Evolutionary conservation across 2,329 filamentous ascomycete genomes (phyloP).

Genomic region (Reticulascus tulasneorum): DNA sequence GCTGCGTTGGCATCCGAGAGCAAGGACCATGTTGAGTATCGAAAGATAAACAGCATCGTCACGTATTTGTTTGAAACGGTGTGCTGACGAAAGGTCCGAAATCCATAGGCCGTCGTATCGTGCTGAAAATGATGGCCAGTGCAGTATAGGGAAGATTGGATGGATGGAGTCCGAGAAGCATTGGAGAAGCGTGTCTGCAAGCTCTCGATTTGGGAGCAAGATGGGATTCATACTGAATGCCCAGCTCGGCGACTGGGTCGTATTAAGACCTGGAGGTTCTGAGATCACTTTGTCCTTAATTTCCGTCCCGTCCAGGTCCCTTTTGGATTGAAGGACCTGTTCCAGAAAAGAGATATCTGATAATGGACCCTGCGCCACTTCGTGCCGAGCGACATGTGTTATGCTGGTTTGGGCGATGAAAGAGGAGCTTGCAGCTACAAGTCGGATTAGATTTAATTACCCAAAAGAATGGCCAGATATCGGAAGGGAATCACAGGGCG

Average conservation of each 20-base stretch:
- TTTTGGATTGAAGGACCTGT: not conserved
- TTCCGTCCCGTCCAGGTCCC: not conserved
- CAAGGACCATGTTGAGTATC: conserved; percentile 25
- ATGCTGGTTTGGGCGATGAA: not conserved
- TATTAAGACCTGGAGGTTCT: conserved; percentile 1
- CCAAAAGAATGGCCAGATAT: no score
- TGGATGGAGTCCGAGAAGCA: conserved; percentile 16
- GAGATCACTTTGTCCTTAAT: not conserved
- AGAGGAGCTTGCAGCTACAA: no score
- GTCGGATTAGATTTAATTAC: no score
- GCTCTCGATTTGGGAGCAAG: conserved; percentile 4
- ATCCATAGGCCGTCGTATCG: conserved; percentile 11
- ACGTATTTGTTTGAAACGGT: no score
- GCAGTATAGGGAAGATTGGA: conserved; percentile 13
- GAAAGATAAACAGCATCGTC: conserved; percentile 17
- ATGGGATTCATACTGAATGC: not conserved
- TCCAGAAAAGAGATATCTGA: conserved; percentile 1
- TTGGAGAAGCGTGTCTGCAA: conserved; percentile 5
- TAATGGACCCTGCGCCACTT: not conserved
- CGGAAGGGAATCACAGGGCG: no score
- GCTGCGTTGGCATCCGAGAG: conserved; percentile 22
- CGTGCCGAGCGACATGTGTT: not conserved
- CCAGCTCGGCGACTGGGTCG: not conserved
- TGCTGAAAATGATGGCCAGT: conserved; percentile 8
- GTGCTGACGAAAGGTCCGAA: no score